Evolutionary conservation across 129 eudicot species (phyloP), one percentile per base, ranked within the genome.

Genomic region (Sambucus nigra): DNA sequence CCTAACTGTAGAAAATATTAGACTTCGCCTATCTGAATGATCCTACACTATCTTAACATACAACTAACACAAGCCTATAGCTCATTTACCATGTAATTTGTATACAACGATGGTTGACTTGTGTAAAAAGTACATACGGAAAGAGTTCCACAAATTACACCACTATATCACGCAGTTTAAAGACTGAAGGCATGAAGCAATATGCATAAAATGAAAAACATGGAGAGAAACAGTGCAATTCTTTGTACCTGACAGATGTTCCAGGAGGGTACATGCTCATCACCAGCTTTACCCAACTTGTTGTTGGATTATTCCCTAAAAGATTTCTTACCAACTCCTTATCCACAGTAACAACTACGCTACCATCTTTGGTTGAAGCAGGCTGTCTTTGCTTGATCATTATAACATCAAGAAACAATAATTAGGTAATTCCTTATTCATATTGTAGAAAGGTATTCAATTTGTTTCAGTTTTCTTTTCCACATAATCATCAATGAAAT

Each of bases 301-400:
- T 50, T n/a, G n/a, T n/a, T n/a, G 83, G 74, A 53, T 74, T 70
- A 50, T 53, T 66, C 47, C 77, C 84, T 53, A 72, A 28, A 41
- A 75, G 73, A 65, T 61, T 66, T 67, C 76, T 78, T 41, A 71
- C 89, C 48, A 32, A 25, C 27, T 70, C 58, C 48, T 45, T 58
- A 61, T 76, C 95, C 26, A 91, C 46, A 12, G 86, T 77, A 52
- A 91, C 66, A 63, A 73, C 73, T 54, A 82, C 69, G 60, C 70
- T 71, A 46, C 81, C 91, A 74, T 79, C 74, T 68, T 82, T 77
- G 82, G 87, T 86, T 85, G 95, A 69, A 64, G 94, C 95, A 61
- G 95, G 95, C 69, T 91, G 94, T 64, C 99, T 91, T 89, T 82
- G 83, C 99, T 91, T 85, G 84, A 85, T 70, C 94, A 74, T 84